Evolutionary conservation across 2,329 filamentous ascomycete species (phyloP).

Genomic region (Aspergillus fischeri): DNA sequence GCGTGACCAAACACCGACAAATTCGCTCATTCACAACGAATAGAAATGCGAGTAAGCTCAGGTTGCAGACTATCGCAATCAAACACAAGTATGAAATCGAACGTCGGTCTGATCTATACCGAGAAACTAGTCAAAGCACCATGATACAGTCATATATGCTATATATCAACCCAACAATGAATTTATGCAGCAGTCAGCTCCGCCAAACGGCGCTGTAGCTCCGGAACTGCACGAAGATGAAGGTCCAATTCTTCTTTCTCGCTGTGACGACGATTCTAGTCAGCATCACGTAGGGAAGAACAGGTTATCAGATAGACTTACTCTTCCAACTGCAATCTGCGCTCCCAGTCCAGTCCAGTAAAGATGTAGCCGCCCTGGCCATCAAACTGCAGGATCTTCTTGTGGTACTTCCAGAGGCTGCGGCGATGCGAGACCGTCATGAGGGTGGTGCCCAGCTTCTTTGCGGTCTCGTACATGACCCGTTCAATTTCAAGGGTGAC

Average conservation of each 20-base stretch:
- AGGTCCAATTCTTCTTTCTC: constrained; percentile 93
- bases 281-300: constrained; percentile 9
- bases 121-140: too few species aligned
- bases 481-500: constrained; percentile 95
- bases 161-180: neutral
- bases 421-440: constrained; percentile 94
- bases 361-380: constrained; percentile 91
- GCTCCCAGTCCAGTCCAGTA: constrained; percentile 82
- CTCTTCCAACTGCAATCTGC: constrained; percentile 80
- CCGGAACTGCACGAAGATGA: constrained; percentile 76
- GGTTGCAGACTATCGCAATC: neutral
- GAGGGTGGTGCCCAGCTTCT: constrained; percentile 82
- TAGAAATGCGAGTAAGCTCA: neutral
- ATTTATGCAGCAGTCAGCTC: constrained; percentile 60
- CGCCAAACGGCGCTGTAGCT: constrained; percentile 77
- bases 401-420: constrained; percentile 95
- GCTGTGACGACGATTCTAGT: constrained; percentile 31
- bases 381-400: constrained; percentile 91
- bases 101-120: neutral
- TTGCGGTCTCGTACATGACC: constrained; percentile 96
- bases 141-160: neutral
- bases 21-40: neutral
- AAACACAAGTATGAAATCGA: neutral
- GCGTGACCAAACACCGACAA: neutral
- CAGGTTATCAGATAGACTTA: constrained; percentile 34